phyloP scores from a whole-genome alignment of 805 yeast species.

The Limtongia smithiae region DNA sequence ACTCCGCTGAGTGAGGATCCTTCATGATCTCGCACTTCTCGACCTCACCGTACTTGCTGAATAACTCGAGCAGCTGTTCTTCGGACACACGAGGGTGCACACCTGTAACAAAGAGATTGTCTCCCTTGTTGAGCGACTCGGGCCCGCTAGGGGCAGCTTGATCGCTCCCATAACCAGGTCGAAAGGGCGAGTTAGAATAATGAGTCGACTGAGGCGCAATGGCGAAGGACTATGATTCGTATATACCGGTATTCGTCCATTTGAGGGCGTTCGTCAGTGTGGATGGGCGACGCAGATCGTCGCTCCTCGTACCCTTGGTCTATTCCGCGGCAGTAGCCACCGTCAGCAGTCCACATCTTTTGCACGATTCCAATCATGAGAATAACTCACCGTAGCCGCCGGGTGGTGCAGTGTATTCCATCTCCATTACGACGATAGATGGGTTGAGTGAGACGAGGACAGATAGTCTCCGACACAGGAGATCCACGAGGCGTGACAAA shows the following conservation, averaged over 20 bases:
- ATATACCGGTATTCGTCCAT: constrained; percentile 6
- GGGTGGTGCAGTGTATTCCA: too few species aligned
- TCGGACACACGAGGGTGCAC: constrained; percentile 36
- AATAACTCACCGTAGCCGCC: too few species aligned
- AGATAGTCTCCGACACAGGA: too few species aligned
- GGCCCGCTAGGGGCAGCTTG: neutral
- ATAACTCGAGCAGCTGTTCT: constrained; percentile 34
- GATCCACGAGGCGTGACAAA: too few species aligned
- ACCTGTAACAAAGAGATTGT: constrained; percentile 40
- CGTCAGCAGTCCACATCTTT: too few species aligned
- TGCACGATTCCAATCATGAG: too few species aligned
- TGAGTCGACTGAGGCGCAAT: neutral
- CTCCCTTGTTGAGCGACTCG: constrained; percentile 34
- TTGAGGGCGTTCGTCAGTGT: constrained; percentile 14
- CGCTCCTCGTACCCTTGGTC: constrained; percentile 25
- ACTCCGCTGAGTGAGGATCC: constrained; percentile 45
- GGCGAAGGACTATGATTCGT: neutral
- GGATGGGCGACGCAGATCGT: constrained; percentile 24
- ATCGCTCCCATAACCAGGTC: neutral
- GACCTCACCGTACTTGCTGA: constrained; percentile 35
- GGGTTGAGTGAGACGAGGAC: too few species aligned
- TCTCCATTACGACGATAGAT: too few species aligned
- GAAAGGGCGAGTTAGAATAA: neutral
- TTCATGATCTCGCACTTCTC: constrained; percentile 43
- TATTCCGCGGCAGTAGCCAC: too few species aligned